Base-by-base conservation (phyloP, 2,329 filamentous ascomycete genomes). In the Pyrenophora graminea region DNA sequence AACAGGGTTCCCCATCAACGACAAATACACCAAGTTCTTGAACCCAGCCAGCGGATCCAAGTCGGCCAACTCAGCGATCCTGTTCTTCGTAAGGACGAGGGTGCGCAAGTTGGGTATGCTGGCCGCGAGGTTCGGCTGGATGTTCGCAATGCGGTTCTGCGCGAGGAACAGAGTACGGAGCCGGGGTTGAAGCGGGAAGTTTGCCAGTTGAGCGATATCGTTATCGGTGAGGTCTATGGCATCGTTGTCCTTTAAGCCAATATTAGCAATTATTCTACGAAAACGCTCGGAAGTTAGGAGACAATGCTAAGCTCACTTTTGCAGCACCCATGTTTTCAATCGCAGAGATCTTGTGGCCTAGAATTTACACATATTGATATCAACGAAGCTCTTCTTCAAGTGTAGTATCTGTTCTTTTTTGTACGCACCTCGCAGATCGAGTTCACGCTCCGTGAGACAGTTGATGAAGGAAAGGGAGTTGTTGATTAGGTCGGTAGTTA, bases 211-310 rank as follows among this genome's bases (percentile, higher is more conserved):
- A 64, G 90, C 85, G 69, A 99, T 93, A 76, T 97, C 92, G 76
- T 99, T 99, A 81, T 99, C 94, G 75, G 94, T 97, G 68, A 99
- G 87, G 79, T 99, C 94, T 81, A 99, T 95, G 61, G 90, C 87
- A 80, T 97, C 94, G 83, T 95, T 91, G 66, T 92, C 90, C 90
- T 95, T 18, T 5, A 19, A 19, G 67, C 13, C 5, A 21, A 21
- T 21, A 21, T 21, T 21, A 21, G 19, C 19, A 21, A 21, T 21
- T 3, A 21, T 3, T 21, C 19, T 21, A 21, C 19, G 19, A 21
- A 5, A 21, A 21, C 3, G 5, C 19, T 21, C 3, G 19, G 19
- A 5, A 21, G 19, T 21, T 21, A 3, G 23, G 23, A 25, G 7
- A 25, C 6, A 9, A 32, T 3, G 19, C 19, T 6, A 10, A 42